Evolutionary conservation across 768 basidiomycete species (phyloP).

Genomic region (Mycena rosella): DNA sequence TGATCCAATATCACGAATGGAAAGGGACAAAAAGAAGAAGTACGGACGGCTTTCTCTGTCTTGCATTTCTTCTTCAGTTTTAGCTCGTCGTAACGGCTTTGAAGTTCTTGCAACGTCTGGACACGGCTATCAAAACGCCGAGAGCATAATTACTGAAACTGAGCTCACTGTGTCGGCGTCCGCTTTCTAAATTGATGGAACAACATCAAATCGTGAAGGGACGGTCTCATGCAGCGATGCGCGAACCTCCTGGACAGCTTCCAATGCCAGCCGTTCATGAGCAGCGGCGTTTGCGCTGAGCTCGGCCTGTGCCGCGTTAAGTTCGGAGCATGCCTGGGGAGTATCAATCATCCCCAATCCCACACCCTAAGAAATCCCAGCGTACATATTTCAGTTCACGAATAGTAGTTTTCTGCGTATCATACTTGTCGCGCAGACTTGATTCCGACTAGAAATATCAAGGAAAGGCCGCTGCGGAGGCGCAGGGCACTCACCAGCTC

Average conservation of each 20-base stretch:
- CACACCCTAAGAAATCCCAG: no score
- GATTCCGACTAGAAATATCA: not conserved
- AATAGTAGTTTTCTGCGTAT: not conserved
- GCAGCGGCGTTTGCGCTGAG: not conserved
- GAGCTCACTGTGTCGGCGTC: not conserved
- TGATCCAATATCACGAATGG: no score
- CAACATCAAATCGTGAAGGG: not conserved
- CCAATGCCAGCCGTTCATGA: not conserved
- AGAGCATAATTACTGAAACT: no score
- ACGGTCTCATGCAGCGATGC: not conserved
- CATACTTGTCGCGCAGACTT: not conserved
- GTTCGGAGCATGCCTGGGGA: not conserved
- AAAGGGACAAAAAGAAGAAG: not conserved
- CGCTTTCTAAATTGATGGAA: not conserved
- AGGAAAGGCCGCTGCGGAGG: no score
- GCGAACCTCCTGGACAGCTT: not conserved
- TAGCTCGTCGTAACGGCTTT: not conserved
- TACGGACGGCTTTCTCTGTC: not conserved
- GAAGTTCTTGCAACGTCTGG: slow-evolving; percentile 3
- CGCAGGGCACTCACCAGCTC: not conserved
- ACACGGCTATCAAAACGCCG: not conserved
- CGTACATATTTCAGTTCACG: not conserved
- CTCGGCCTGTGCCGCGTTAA: not conserved
- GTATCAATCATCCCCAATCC: not conserved
- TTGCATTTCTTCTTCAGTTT: not conserved